Evolutionary conservation across 495 filamentous ascomycete genomes (phyloP).

Genomic region (Coniosporium apollinis): DNA sequence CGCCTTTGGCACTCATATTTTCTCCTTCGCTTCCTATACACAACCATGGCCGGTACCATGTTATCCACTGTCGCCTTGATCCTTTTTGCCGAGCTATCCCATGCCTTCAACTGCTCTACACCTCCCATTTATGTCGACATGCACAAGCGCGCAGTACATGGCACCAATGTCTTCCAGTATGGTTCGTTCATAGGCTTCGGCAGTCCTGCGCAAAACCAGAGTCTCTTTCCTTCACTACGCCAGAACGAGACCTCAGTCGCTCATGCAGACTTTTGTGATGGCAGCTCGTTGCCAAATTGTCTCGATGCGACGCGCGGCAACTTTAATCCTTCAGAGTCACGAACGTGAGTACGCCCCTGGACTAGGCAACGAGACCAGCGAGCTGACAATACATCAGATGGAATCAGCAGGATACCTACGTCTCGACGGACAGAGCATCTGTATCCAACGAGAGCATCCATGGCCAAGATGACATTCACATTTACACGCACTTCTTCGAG

Average conservation of each 20-base stretch:
- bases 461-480: slow-evolving; percentile 13
- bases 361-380: neutral
- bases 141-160: slow-evolving; percentile 16
- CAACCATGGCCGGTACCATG: no score
- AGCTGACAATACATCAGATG: slow-evolving; percentile 9
- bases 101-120: slow-evolving; percentile 19
- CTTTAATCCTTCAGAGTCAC: slow-evolving; percentile 10
- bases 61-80: no score
- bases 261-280: slow-evolving; percentile 11
- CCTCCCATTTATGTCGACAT: slow-evolving; percentile 23
- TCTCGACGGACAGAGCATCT: slow-evolving; percentile 6
- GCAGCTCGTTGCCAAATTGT: slow-evolving; percentile 15
- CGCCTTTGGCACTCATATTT: no score
- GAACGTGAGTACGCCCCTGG: slow-evolving; percentile 7
- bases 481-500: slow-evolving; percentile 23
- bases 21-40: no score
- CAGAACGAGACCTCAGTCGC: slow-evolving; percentile 19
- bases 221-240: slow-evolving; percentile 18
- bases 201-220: slow-evolving; percentile 20
- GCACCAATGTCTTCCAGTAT: slow-evolving; percentile 15
- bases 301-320: slow-evolving; percentile 10
- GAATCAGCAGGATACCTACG: slow-evolving; percentile 5
- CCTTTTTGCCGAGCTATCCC: slow-evolving; percentile 13
- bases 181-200: slow-evolving; percentile 20
- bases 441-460: neutral